Base-by-base conservation (phyloP, 2,329 filamentous ascomycete genomes). In the Fusarium kyushuense region DNA sequence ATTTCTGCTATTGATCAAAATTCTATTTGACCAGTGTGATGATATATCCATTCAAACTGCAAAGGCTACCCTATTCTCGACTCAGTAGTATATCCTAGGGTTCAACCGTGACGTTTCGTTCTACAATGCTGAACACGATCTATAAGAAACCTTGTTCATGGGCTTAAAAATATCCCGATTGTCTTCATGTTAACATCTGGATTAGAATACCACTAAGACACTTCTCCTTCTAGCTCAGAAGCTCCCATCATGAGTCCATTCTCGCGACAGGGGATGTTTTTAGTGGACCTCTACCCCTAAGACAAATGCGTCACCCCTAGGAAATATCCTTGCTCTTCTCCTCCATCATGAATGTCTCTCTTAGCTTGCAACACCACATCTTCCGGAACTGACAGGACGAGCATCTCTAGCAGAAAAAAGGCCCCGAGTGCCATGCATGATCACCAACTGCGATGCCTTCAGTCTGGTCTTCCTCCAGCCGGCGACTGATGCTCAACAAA, bases 401-500 rank as follows among this genome's bases (percentile, higher is more conserved):
- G 33, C 51, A 27, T 36, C 21, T 32, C 23, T 29, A 53, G 32
- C 56, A 62, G 48, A 32, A 54, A 16, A 41, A 41, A 29, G 62
- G 58, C 71, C 47, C 67, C 41, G 38, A 63, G 69, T 71, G 71
- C 67, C 71, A 73, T 74, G 71, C 70, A 61, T 32, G 48, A 70
- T 57, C 55, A 35, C 45, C 63, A 71, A 58, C 67, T 43, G 46
- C 59, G 47, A 74, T 74, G 72, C 67, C 69, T 56, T 61, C 67
- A 54, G 58, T 57, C 61, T 73, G 69, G 69, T 73, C 70, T 53
- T 72, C 72, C 41, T 69, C 71, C 57, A 58, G 72, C 70, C 67
- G 71, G 63, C 69, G 72, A 65, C 45, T 75, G 57, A 71, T 70
- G 67, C 64, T 76, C 38, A 77, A 76, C 71, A 77, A 75, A 60